phyloP scores from a whole-genome alignment of 306 rosid species.

The Vigna reflexopilosa region DNA sequence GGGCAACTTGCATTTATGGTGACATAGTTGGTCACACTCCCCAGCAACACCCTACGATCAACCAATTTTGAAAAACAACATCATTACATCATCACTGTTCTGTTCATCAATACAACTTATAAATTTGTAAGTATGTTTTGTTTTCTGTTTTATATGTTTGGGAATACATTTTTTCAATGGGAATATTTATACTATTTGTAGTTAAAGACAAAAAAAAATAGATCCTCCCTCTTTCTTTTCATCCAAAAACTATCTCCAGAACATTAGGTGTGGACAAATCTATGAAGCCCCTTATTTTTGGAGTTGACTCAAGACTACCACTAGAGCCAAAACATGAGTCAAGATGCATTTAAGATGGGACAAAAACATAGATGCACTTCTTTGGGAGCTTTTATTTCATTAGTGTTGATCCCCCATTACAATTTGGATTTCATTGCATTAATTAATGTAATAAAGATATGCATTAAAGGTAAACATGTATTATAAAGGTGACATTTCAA shows the following conservation, averaged over 20 bases:
- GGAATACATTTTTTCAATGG: no score
- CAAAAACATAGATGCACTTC: not conserved
- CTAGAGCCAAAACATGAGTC: not conserved
- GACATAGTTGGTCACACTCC: slow-evolving; percentile 64
- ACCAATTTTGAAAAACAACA: slow-evolving; percentile 17
- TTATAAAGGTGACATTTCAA: not conserved
- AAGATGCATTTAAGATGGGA: not conserved
- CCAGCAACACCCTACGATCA: slow-evolving; percentile 58
- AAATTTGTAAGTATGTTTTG: not conserved
- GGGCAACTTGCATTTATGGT: slow-evolving; percentile 57
- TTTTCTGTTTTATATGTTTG: not conserved
- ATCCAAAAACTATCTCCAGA: no score
- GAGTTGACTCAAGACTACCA: not conserved
- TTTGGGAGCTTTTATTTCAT: not conserved
- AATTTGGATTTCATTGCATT: not conserved
- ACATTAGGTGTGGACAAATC: no score
- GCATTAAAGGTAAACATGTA: not conserved
- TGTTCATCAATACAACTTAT: slow-evolving; percentile 11
- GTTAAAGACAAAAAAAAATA: no score
- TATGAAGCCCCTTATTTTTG: no score
- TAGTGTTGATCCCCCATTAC: not conserved
- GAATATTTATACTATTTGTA: no score
- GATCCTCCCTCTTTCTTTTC: no score
- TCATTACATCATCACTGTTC: slow-evolving; percentile 22
- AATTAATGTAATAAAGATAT: not conserved